Percentiles rank a stretch among this genome's conserved stretches.
Evolutionary conservation across 495 filamentous ascomycete genomes (phyloP).

Genomic region (Penicillium cataractarum): DNA sequence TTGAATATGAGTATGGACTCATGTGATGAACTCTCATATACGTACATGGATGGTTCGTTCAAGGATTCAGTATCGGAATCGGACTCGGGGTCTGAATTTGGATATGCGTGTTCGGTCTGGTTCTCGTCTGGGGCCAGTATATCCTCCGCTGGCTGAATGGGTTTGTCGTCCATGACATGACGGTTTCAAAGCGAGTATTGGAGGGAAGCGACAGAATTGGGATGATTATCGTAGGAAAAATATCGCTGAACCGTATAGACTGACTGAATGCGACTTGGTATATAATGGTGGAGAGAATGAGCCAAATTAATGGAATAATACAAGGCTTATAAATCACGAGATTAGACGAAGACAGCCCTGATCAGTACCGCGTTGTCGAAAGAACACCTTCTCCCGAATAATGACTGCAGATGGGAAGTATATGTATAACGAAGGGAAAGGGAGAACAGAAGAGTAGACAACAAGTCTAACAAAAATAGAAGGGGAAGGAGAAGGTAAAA

Average conservation of each 20-base stretch:
- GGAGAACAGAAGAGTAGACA: not conserved
- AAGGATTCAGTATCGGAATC: conserved; percentile 31
- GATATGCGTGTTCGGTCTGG: conserved; percentile 3
- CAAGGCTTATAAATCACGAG: not conserved
- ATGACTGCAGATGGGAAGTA: not conserved
- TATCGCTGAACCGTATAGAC: not conserved
- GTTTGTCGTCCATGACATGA: conserved; percentile 41
- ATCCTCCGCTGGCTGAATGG: conserved; percentile 22
- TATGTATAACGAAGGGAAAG: not conserved
- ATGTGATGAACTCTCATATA: not conserved
- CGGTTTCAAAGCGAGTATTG: conserved; percentile 10
- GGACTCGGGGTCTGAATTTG: conserved; percentile 22
- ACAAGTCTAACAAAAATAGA: not conserved
- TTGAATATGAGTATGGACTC: not conserved
- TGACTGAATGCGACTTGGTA: not conserved
- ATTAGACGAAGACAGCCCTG: too few relatives aligned
- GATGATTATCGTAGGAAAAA: not conserved
- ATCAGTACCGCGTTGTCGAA: too few relatives aligned
- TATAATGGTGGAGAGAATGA: not conserved
- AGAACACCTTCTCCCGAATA: not conserved
- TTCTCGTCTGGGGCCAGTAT: conserved; percentile 13
- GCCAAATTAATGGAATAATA: not conserved
- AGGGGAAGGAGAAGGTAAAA: conserved; percentile 1
- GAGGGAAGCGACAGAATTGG: not conserved
- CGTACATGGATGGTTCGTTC: conserved; percentile 34